Conservation (phyloP, 1,284 basidiomycete species). For the Leccinum variabile region DNA sequence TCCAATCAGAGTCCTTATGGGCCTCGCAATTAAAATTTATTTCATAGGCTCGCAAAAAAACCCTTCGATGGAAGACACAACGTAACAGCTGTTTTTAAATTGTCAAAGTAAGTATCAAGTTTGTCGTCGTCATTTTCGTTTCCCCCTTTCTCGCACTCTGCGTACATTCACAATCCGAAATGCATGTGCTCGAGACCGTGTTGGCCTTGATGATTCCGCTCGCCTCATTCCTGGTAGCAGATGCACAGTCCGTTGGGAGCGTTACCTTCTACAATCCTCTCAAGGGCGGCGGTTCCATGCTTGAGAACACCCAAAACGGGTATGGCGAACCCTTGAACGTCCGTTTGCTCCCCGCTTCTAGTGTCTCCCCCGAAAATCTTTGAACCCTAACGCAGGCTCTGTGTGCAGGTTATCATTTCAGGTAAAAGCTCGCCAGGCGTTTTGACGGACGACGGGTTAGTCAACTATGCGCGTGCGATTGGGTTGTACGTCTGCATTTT, state of each 20-base stretch:
- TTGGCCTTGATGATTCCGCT: conserved; percentile 6
- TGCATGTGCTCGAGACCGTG: conserved; percentile 13
- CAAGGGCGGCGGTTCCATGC: conserved; percentile 51
- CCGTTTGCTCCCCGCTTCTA: conserved; percentile 32
- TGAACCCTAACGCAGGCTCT: conserved; percentile 31
- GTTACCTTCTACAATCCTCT: conserved; percentile 48
- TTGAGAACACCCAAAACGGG: conserved; percentile 47
- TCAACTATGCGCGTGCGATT: conserved; percentile 61
- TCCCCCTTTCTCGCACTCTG: too few relatives aligned
- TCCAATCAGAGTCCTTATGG: too few relatives aligned
- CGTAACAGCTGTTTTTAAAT: too few relatives aligned
- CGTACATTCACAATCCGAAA: neutral
- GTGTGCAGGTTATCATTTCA: conserved; percentile 54
- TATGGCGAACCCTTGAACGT: conserved; percentile 67
- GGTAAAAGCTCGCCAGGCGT: conserved; percentile 55
- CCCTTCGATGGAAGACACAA: too few relatives aligned
- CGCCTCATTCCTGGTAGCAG: conserved; percentile 5
- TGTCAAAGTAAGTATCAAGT: too few relatives aligned
- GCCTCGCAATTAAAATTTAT: too few relatives aligned
- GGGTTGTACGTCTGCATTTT: conserved; percentile 50
- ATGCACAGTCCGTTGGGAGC: neutral
- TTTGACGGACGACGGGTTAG: conserved; percentile 53
- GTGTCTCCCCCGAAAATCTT: neutral
- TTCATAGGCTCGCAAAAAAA: too few relatives aligned
- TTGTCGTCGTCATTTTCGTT: too few relatives aligned